A percentile compares a stretch with the other conserved stretches of the same genome.
Evolutionary conservation across 179 eudicot species (phyloP).

Genomic region (Carnegiea gigantea): DNA sequence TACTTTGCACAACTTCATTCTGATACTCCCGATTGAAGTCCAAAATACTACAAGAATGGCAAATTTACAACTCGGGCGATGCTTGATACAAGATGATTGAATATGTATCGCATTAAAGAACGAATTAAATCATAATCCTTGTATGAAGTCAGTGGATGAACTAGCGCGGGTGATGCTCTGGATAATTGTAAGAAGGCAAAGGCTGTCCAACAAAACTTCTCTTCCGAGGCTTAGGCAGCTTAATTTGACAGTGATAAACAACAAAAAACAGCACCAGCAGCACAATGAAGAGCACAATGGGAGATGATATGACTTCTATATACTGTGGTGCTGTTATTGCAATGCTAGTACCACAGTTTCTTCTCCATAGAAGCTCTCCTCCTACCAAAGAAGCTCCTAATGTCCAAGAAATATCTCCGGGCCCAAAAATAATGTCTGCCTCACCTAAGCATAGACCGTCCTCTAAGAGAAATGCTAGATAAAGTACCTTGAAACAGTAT

Average conservation of each 20-base stretch:
- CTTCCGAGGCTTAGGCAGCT: constrained; percentile 73
- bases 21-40: not conserved
- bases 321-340: constrained; percentile 23
- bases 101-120: constrained; percentile 22
- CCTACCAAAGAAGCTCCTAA: constrained; percentile 80
- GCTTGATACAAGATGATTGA: constrained; percentile 9
- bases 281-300: constrained; percentile 46
- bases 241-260: constrained; percentile 62
- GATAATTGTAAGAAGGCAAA: constrained; percentile 41
- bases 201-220: constrained; percentile 39
- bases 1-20: not conserved
- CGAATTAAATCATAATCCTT: constrained; percentile 19
- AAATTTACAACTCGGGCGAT: constrained; percentile 4
- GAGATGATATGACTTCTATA: constrained; percentile 39
- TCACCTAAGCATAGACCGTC: constrained; percentile 59
- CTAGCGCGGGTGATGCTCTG: constrained; percentile 26
- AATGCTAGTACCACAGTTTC: constrained; percentile 15
- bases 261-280: constrained; percentile 39
- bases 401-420: constrained; percentile 83
- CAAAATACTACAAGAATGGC: not conserved
- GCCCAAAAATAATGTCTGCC: constrained; percentile 64
- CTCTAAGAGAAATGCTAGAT: constrained; percentile 61
- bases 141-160: not conserved
- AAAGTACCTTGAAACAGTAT: constrained; percentile 66
- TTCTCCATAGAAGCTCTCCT: constrained; percentile 43